phyloP scores from a whole-genome alignment of 805 yeast species.

The Teunomyces kruisii region DNA sequence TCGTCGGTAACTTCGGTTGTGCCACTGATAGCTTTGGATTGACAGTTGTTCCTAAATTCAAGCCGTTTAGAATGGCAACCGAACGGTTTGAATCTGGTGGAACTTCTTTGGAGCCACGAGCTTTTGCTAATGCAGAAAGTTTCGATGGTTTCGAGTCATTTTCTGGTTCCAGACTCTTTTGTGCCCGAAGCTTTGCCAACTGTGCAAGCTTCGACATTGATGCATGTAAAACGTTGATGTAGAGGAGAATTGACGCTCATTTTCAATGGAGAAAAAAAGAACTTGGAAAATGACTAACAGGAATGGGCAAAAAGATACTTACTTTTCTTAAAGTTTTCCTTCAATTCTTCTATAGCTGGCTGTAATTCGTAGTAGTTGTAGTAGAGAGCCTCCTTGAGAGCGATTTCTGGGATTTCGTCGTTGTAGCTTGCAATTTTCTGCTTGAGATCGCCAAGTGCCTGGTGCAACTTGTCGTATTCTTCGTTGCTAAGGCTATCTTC shows the following conservation, averaged over 20 bases:
- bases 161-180: slow-evolving; percentile 4
- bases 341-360: slow-evolving; percentile 49
- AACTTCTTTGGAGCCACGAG: slow-evolving; percentile 18
- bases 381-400: slow-evolving; percentile 59
- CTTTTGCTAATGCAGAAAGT: slow-evolving; percentile 49
- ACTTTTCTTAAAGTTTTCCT: slow-evolving; percentile 41
- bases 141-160: slow-evolving; percentile 29
- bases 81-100: slow-evolving; percentile 7
- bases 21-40: not conserved
- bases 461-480: slow-evolving; percentile 44
- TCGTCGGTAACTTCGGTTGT: not conserved
- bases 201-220: slow-evolving; percentile 23
- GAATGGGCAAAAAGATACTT: slow-evolving; percentile 33
- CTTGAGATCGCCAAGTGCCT: slow-evolving; percentile 44
- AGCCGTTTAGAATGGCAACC: slow-evolving; percentile 17
- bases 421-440: slow-evolving; percentile 36
- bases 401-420: slow-evolving; percentile 46
- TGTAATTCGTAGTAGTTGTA: slow-evolving; percentile 56
- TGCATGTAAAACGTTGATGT: not conserved
- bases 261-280: not conserved
- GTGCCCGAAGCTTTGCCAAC: slow-evolving; percentile 21
- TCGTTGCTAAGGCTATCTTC: slow-evolving; percentile 39
- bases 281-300: not conserved
- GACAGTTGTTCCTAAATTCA: not conserved
- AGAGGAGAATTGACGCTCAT: not conserved